Conservation (phyloP, 1,284 basidiomycete genomes). For the Pisolithus thermaeus region DNA sequence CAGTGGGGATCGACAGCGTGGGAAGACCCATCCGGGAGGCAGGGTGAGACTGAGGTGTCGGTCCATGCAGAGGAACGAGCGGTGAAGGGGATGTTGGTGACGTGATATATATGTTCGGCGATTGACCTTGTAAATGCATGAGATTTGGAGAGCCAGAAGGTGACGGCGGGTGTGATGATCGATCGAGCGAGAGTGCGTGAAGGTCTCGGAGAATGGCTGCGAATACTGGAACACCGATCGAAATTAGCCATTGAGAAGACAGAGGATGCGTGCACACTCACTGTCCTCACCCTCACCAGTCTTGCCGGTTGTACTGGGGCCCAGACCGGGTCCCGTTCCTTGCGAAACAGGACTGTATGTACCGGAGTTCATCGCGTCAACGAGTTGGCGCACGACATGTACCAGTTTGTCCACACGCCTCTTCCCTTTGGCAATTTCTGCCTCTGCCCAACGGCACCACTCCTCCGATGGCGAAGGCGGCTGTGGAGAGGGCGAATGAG, state of each 20-base stretch:
- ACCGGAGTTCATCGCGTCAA: slow-evolving; percentile 48
- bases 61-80: slow-evolving; percentile 9
- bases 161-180: slow-evolving; percentile 19
- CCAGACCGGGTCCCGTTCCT: slow-evolving; percentile 19
- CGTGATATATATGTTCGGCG: slow-evolving; percentile 67
- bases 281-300: slow-evolving; percentile 12
- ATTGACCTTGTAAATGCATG: slow-evolving; percentile 21
- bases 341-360: slow-evolving; percentile 41
- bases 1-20: slow-evolving; percentile 8
- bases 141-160: slow-evolving; percentile 23
- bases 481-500: slow-evolving; percentile 2
- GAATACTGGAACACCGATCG: slow-evolving; percentile 39
- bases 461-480: slow-evolving; percentile 12
- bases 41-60: slow-evolving; percentile 28
- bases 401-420: slow-evolving; percentile 45
- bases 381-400: slow-evolving; percentile 39
- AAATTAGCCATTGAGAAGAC: slow-evolving; percentile 1
- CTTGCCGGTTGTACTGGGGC: slow-evolving; percentile 7
- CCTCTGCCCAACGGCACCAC: slow-evolving; percentile 26
- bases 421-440: slow-evolving; percentile 38
- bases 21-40: slow-evolving; percentile 15
- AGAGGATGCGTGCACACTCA: slow-evolving; percentile 4
- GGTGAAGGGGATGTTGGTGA: slow-evolving; percentile 46
- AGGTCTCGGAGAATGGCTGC: slow-evolving; percentile 52
- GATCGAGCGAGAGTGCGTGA: slow-evolving; percentile 27